A percentile compares a stretch with the other conserved stretches of the same genome.
Evolutionary conservation across 768 basidiomycete genomes (phyloP).

Genomic region (Agaricus sinodeliciosus): DNA sequence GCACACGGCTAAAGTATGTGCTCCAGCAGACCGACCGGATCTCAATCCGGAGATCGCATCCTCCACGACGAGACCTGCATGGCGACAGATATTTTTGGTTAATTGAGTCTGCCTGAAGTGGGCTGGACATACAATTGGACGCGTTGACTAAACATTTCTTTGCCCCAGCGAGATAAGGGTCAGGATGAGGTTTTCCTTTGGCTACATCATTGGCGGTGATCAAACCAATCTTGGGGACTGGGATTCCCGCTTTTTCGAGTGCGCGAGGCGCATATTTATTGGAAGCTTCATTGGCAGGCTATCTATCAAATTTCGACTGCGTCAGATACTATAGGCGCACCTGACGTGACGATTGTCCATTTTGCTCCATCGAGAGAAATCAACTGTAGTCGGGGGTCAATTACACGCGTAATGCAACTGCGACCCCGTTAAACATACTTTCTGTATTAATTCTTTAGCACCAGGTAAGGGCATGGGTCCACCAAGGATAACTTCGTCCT

Average conservation of each 20-base stretch:
- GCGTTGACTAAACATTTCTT: conserved; percentile 47
- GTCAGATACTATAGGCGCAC: conserved; percentile 25
- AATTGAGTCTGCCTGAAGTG: neutral
- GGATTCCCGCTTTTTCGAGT: conserved; percentile 54
- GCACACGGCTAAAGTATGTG: conserved; percentile 74
- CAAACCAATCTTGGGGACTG: conserved; percentile 49
- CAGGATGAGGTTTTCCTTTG: conserved; percentile 83
- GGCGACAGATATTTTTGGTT: neutral
- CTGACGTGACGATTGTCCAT: conserved; percentile 87
- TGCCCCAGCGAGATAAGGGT: conserved; percentile 81
- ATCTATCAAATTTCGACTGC: neutral
- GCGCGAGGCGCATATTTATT: conserved; percentile 64
- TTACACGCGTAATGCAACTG: neutral
- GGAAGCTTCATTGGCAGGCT: conserved; percentile 45
- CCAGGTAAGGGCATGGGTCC: conserved; percentile 66
- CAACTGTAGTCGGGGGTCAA: conserved; percentile 20
- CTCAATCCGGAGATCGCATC: conserved; percentile 83
- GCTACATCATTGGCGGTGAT: conserved; percentile 70
- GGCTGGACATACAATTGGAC: conserved; percentile 40
- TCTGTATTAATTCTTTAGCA: conserved; percentile 44
- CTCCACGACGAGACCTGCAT: conserved; percentile 75
- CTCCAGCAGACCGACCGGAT: conserved; percentile 71
- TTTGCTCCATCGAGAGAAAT: conserved; percentile 23
- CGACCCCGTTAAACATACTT: conserved; percentile 29
- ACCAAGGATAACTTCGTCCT: conserved; percentile 62